Conservation (phyloP, 345 rosid species). For the Mallotus nudiflorus region DNA sequence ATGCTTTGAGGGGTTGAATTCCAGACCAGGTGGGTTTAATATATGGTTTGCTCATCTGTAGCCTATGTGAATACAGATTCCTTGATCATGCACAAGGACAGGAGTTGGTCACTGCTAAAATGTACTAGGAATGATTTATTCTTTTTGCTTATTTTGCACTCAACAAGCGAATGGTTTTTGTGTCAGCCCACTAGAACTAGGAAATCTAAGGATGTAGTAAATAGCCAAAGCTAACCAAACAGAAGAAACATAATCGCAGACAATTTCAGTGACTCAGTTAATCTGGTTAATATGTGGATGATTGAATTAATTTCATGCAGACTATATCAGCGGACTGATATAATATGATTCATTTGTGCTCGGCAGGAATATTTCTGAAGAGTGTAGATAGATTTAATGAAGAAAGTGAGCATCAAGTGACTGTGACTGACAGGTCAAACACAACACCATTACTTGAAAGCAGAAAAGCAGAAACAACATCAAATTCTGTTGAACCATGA, state of each 20-base stretch:
- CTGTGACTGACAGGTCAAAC: conserved; percentile 34
- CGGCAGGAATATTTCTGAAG: conserved; percentile 69
- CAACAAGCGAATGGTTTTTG: neutral
- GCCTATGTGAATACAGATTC: neutral
- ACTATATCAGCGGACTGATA: neutral
- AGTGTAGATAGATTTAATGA: conserved; percentile 70
- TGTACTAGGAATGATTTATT: neutral
- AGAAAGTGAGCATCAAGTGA: conserved; percentile 42
- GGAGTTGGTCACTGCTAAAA: neutral
- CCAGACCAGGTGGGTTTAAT: neutral
- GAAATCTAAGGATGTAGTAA: no score
- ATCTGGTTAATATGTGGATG: neutral
- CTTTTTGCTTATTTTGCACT: neutral
- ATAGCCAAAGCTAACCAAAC: no score
- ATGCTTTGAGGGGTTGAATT: neutral
- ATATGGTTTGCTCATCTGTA: neutral
- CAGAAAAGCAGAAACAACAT: conserved; percentile 23
- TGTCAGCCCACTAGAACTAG: neutral
- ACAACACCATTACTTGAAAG: conserved; percentile 58
- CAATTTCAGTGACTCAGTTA: neutral
- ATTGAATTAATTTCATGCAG: neutral
- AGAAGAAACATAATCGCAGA: neutral
- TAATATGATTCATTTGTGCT: neutral
- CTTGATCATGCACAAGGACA: neutral
- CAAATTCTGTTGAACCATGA: conserved; percentile 25